phyloP scores from a whole-genome alignment of 306 rosid species.

The Dalbergia cochinchinensis region DNA sequence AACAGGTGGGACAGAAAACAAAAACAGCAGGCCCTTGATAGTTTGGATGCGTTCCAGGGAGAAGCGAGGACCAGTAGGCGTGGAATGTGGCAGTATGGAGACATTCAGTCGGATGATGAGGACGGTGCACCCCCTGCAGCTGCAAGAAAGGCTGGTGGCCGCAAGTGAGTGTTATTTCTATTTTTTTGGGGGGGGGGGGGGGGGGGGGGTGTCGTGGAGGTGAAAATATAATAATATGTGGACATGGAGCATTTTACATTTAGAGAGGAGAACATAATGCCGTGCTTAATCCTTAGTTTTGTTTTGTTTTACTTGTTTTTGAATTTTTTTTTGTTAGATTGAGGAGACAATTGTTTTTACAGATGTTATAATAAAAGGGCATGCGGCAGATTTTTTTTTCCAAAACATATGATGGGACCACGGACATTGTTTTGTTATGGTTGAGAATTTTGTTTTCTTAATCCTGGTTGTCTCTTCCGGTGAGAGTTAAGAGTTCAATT shows the following conservation, averaged over 20 bases:
- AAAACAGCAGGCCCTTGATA: slow-evolving; percentile 62
- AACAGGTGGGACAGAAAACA: slow-evolving; percentile 69
- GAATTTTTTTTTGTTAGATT: slow-evolving; percentile 35
- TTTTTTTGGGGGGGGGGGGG: too few species aligned
- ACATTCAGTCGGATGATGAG: slow-evolving; percentile 79
- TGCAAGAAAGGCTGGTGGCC: slow-evolving; percentile 63
- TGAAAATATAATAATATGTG: slow-evolving; percentile 46
- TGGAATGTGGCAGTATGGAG: slow-evolving; percentile 88
- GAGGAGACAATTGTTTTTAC: slow-evolving; percentile 53
- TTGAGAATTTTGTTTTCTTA: not conserved
- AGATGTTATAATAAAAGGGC: slow-evolving; percentile 50
- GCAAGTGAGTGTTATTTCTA: slow-evolving; percentile 51
- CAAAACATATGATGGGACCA: not conserved
- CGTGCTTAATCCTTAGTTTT: slow-evolving; percentile 51
- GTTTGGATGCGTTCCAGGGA: slow-evolving; percentile 73
- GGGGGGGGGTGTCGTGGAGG: too few species aligned
- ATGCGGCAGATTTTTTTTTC: not conserved
- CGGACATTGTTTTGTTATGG: slow-evolving; percentile 44
- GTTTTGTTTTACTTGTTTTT: slow-evolving; percentile 18
- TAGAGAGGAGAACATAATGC: slow-evolving; percentile 46
- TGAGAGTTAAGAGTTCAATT: too few species aligned
- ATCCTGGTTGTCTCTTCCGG: not conserved
- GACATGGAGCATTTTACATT: slow-evolving; percentile 44
- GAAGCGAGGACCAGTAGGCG: slow-evolving; percentile 69
- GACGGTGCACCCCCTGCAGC: slow-evolving; percentile 58